Base-by-base conservation (phyloP, 2,329 filamentous ascomycete species). In the Plenodomus lindquistii region DNA sequence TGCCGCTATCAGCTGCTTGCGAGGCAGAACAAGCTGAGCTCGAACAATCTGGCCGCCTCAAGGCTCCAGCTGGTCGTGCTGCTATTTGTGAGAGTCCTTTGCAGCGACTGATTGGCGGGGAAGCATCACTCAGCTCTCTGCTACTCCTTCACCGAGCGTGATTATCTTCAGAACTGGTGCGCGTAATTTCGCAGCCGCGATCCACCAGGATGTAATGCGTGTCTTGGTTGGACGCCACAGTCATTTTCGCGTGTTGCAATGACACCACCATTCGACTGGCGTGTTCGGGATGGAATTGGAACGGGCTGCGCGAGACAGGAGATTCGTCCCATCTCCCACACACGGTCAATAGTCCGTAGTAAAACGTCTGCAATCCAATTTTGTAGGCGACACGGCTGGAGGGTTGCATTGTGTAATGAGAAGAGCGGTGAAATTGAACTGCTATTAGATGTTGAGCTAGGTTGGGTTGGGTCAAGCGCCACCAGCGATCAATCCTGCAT, bases 101-200 rank as follows among this genome's bases (percentile, higher is more conserved):
- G n/a, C n/a, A n/a, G n/a, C n/a, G n/a, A n/a, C n/a, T n/a, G n/a
- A n/a, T n/a, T n/a, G n/a, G n/a, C n/a, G n/a, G n/a, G n/a, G n/a
- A n/a, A n/a, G n/a, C n/a, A n/a, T n/a, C n/a, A n/a, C n/a, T n/a
- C n/a, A n/a, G n/a, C n/a, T n/a, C n/a, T n/a, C n/a, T n/a, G n/a
- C n/a, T n/a, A n/a, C n/a, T n/a, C n/a, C n/a, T n/a, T n/a, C n/a
- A n/a, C n/a, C n/a, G n/a, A n/a, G n/a, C n/a, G n/a, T n/a, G n/a
- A n/a, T n/a, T n/a, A n/a, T n/a, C n/a, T n/a, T 15, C 11, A 31
- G 42, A 35, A 43, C 29, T 19, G 35, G 7, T 38, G 24, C 37
- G 38, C 38, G 45, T 43, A 59, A 62, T 62, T 41, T 62, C 59
- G 57, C 57, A 47, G 49, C 27, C 10, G 20, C 44, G 21, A 40